These are phyloP conservation scores for Tubosaeta brunneosetosa DNA, from an alignment of 768 basidiomycete species.

Conservation along the genomic window DNA sequence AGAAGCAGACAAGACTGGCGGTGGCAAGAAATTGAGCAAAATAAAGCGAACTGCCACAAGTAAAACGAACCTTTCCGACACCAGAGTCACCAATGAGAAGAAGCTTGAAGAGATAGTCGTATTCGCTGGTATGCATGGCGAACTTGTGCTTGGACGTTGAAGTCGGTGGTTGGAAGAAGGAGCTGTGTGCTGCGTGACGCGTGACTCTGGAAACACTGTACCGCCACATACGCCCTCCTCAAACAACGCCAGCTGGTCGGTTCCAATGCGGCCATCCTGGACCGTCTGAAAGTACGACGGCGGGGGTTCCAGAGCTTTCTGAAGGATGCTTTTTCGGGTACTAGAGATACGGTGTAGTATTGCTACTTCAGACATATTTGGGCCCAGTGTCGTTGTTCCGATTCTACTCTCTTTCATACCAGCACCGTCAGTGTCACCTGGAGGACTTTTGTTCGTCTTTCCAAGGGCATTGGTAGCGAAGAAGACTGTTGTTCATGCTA, in stretches of 20 bases:
- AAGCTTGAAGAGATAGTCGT: constrained; percentile 95
- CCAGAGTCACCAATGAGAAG: constrained; percentile 94
- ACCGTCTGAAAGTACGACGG: background rate
- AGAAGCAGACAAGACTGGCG: constrained; percentile 84
- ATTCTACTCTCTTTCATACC: background rate
- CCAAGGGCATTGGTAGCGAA: background rate
- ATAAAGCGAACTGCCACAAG: constrained; percentile 12
- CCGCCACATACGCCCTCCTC: constrained; percentile 20
- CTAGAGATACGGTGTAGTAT: background rate
- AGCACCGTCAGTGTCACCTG: too few species aligned
- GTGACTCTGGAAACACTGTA: constrained; percentile 27
- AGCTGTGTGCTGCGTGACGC: constrained; percentile 30
- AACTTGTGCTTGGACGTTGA: constrained; percentile 26
- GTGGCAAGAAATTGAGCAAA: constrained; percentile 22
- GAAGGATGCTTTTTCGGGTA: background rate
- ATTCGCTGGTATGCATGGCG: constrained; percentile 84
- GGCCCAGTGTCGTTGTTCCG: background rate
- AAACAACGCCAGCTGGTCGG: background rate
- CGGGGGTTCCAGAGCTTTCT: background rate
- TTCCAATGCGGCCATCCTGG: constrained; percentile 1
- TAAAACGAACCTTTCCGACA: constrained; percentile 74
- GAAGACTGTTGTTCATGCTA: background rate
- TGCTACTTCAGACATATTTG: background rate
- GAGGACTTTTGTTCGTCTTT: background rate
- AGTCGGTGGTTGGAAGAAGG: constrained; percentile 34